phyloP scores from a whole-genome alignment of 2,329 filamentous ascomycete genomes.

The Beauveria brongniartii region DNA sequence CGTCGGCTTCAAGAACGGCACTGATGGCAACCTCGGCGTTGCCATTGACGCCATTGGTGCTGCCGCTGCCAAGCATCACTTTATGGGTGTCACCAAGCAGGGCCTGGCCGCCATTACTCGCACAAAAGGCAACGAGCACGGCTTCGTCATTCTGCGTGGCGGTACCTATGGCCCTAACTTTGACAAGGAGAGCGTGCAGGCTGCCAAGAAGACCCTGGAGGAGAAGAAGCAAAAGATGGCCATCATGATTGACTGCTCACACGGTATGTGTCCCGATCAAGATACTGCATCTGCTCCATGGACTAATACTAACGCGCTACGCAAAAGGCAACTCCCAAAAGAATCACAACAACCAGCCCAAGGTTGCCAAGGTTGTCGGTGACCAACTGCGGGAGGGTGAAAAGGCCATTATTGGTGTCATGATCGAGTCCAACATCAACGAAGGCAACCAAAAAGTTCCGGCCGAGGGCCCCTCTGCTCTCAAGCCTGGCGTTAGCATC shows the following conservation, averaged over 20 bases:
- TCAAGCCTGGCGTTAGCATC: slow-evolving; percentile 89
- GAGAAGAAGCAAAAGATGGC: slow-evolving; percentile 81
- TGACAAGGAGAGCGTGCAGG: slow-evolving; percentile 74
- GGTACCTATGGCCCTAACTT: slow-evolving; percentile 91
- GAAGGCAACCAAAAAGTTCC: slow-evolving; percentile 87
- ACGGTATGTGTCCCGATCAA: slow-evolving; percentile 50
- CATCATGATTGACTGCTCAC: slow-evolving; percentile 98
- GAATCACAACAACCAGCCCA: slow-evolving; percentile 94
- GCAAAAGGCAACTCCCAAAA: slow-evolving; percentile 83
- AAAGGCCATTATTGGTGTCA: slow-evolving; percentile 84
- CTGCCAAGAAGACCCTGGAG: slow-evolving; percentile 66
- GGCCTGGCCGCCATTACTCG: slow-evolving; percentile 90
- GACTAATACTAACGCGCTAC: background rate
- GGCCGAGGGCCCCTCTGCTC: slow-evolving; percentile 63
- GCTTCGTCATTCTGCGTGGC: slow-evolving; percentile 91
- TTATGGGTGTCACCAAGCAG: slow-evolving; percentile 98
- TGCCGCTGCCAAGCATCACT: slow-evolving; percentile 81
- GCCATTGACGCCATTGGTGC: slow-evolving; percentile 94
- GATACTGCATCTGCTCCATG: background rate
- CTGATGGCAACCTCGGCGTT: slow-evolving; percentile 82
- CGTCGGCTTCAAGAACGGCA: slow-evolving; percentile 99
- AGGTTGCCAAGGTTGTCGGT: slow-evolving; percentile 72
- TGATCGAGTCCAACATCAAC: slow-evolving; percentile 98
- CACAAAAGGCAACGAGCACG: slow-evolving; percentile 90
- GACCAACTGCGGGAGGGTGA: slow-evolving; percentile 86